Base-by-base conservation (phyloP, 1,284 basidiomycete species). In the Tranzscheliella williamsii region DNA sequence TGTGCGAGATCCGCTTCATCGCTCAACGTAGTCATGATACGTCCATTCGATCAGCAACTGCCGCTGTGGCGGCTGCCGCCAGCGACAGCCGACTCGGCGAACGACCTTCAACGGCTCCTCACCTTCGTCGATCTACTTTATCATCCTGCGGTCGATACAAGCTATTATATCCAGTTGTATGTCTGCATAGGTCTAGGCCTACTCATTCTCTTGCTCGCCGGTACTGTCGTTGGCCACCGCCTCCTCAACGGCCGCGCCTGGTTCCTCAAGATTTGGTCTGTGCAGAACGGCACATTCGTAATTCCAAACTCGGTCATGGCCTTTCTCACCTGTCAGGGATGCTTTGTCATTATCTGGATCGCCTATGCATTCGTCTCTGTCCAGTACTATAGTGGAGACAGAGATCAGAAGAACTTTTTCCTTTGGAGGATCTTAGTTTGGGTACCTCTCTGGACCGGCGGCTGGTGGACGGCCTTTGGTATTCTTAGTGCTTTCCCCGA, bases 401-500 rank as follows among this genome's bases (percentile, higher is more conserved):
- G 11, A 4, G 38, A 30, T 20, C 45, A 45, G 16, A 24, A 33
- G 12, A 22, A 22, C 5, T 60, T 41, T 18, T 40, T 53, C 6
- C 34, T 52, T 0, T 53, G 31, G 30, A 47, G 30, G 11, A 20
- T 33, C 8, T 21, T 60, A 11, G 39, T 41, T 9, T 60, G 45
- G 45, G 24, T 40, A 2, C 50, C 50, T 2, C 34, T 60, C 5
- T 60, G 49, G 49, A n/a, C 24, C 5, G 56, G 56, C 21, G 42
- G 18, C 4, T 60, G 56, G 56, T 45, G 29, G 38, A 45, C 34
- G 4, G 46, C 23, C 2, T 60, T 60, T 12, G 56, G 56, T 7
- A 5, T 60, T 4, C 21, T 39, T 18, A 45, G 56, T 34, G 56
- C 50, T 2, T 60, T 60, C 21, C 56, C 56, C 6, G 56, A 60